Evolutionary conservation across 306 rosid species (phyloP), one percentile per base, ranked within the genome.

Genomic region (Bauhinia variegata): DNA sequence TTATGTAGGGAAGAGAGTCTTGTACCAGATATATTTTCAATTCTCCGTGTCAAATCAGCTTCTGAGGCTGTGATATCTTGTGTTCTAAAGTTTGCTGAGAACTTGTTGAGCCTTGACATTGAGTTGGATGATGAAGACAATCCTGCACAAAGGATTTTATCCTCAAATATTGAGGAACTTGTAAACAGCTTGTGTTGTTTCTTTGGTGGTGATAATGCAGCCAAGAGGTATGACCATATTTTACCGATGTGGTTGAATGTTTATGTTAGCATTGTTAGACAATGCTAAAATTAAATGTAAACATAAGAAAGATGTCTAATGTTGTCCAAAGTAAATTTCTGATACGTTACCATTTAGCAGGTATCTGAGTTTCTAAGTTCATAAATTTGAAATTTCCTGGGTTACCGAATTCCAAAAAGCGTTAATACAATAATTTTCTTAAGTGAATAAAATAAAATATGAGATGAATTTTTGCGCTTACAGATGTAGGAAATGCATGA

Each of bases 41-140:
- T 93, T 75, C 69, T 89, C 39, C 60, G 84, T 0, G 76, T 84
- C 54, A 57, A 70, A 23, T 73, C 96, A 9, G 96, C 96, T 71
- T 79, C 98, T 76, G 89, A 89, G 80, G 84, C 88, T 53, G 80
- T 88, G 76, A 57, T 84, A 70, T 75, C 74, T 36, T 81, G 84
- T 71, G 97, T 88, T 81, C 83, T 93, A 28, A 83, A 83, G 78
- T 93, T 93, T 54, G 83, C 86, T 42, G 91, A 86, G 60, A 93
- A 89, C 88, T 73, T 93, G 38, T 80, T 93, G 73, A 84, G 61
- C 77, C 86, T 81, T 72, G 92, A 84, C 73, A 57, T 69, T 68
- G 95, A 83, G 63, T 84, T 74, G 71, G 83, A 80, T 72, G 71
- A 52, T 59, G 82, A 82, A 67, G 92, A 79, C 75, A 70, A 41